Conservation (phyloP, 2,329 filamentous ascomycete genomes). For the Orbilia blumenaviensis region DNA sequence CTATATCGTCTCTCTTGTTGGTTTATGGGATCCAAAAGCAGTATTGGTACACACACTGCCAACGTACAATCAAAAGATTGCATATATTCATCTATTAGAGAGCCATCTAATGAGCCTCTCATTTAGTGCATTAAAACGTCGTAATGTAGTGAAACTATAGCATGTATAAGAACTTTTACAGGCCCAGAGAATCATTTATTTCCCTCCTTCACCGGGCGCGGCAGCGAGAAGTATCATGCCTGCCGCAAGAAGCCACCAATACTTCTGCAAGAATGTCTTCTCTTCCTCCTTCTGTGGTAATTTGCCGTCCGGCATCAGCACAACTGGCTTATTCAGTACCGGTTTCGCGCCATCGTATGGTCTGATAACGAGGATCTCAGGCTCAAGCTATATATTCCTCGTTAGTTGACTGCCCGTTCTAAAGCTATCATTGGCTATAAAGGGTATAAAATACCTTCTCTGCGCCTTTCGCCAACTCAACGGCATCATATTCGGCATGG, state of each 20-base stretch:
- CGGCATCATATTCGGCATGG: slow-evolving; percentile 44
- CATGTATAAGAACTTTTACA: background rate
- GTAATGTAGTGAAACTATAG: background rate
- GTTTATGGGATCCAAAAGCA: background rate
- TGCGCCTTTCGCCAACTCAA: slow-evolving; percentile 16
- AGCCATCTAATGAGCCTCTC: background rate
- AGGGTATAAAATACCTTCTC: slow-evolving; percentile 36
- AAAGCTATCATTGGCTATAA: background rate
- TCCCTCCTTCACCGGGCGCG: slow-evolving; percentile 37
- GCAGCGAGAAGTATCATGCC: slow-evolving; percentile 65
- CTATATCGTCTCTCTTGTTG: background rate
- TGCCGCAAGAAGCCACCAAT: slow-evolving; percentile 73
- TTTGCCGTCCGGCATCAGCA: slow-evolving; percentile 70
- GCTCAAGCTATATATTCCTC: slow-evolving; percentile 57
- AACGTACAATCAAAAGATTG: background rate
- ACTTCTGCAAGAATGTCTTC: slow-evolving; percentile 74
- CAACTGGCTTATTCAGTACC: slow-evolving; percentile 71
- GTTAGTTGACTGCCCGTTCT: background rate
- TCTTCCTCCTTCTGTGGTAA: slow-evolving; percentile 66
- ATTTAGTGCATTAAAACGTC: slow-evolving; percentile 5
- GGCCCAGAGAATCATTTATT: background rate
- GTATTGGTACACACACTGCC: background rate
- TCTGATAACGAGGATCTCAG: slow-evolving; percentile 67
- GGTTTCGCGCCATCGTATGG: slow-evolving; percentile 67
- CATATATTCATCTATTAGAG: background rate